Base-by-base conservation (phyloP, 2,329 filamentous ascomycete species). In the Exophiala dermatitidis region DNA sequence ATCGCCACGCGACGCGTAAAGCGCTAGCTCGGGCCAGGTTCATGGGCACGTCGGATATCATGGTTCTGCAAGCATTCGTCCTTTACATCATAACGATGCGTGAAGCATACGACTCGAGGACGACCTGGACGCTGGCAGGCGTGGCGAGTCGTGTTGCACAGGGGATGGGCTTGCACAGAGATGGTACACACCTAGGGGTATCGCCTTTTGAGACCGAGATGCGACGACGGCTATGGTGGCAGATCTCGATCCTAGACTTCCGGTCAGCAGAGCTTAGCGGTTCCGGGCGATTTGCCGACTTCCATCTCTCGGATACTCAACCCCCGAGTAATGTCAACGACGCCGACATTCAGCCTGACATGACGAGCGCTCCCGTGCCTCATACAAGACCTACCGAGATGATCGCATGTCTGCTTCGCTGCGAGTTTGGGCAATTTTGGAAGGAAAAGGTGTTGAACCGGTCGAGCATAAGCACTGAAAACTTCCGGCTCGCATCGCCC, bases 1-100 rank as follows among this genome's bases (percentile, higher is more conserved):
- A 84, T 64, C 77, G 81, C 5, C 81, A 82, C 63, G 82, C 75
- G 2, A 68, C 81, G 2, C 81, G 85, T 62, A 82, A 84, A 64
- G 80, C 80, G 1, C 69, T 86, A 38, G 77, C 82, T 1, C 74
- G 79, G 51, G 82, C 82, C 5, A 79, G 81, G 56, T 77, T 86
- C 47, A 65, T 86, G 2, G 79, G 75, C 46, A 82, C 80, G 3
- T 78, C 82, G 53, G 83, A 83, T 61, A 69, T 81, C 19, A 70
- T 80, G 32, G 75, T 84, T 4, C 68, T 86, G 9, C 82, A 85
- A 66, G 79, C 82, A 0, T 77, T 82, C 34, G 71, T 82, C 5
- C 69, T 84, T 32, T 85, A 84, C 63, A 66, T 86, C 19, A 77
- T 82, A 78, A 54, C 68, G 73, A 8, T 72, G 76, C 37, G 74